Base-by-base conservation (phyloP, 805 yeast species). In the Nakazawaea ishiwadae region DNA sequence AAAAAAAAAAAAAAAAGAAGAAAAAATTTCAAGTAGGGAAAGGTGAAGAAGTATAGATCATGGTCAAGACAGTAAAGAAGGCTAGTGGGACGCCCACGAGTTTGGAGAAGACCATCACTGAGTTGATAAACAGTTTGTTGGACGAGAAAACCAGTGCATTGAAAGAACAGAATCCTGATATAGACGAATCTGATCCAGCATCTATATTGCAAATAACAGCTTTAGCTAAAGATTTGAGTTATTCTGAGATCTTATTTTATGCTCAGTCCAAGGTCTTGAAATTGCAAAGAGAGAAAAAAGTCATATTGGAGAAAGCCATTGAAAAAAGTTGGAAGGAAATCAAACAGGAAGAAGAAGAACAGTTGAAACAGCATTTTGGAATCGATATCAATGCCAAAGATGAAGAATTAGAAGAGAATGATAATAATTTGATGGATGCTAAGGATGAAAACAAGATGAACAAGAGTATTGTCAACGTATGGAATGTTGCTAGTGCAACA, bases 401-500 rank as follows among this genome's bases (percentile, higher is more conserved):
- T 8, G 48, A 30, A 3, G 48, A 45, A 10, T 49, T 42, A 7
- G 56, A 48, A 9, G 51, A 65, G 19, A 67, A 59, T 7, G 66
- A 67, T 15, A 63, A 62, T 16, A 26, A 75, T 18, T 50, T 87
- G 43, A 78, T 86, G 85, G 77, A 74, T 3, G 87, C 75, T 4
- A 66, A 65, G 37, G 86, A 85, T 43, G 56, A 69, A 3, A 90
- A 90, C 51, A 65, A 73, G 3, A 72, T 88, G 63, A 91, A 91
- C 58, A 86, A 81, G 53, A 76, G 83, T 16, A 83, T 90, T 2
- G 84, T 84, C 0, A 70, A 77, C 15, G 58, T 79, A 36, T 90
- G 97, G 96, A 71, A 65, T 26, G 49, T 60, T 14, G 29, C 41
- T 2, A 26, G 11, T n/a, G 47, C 40, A 26, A 18, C 40, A 6